These are phyloP conservation scores for Diophrys sp. DNA, from an alignment of 73 alveolate species.

Conservation along the genomic window DNA sequence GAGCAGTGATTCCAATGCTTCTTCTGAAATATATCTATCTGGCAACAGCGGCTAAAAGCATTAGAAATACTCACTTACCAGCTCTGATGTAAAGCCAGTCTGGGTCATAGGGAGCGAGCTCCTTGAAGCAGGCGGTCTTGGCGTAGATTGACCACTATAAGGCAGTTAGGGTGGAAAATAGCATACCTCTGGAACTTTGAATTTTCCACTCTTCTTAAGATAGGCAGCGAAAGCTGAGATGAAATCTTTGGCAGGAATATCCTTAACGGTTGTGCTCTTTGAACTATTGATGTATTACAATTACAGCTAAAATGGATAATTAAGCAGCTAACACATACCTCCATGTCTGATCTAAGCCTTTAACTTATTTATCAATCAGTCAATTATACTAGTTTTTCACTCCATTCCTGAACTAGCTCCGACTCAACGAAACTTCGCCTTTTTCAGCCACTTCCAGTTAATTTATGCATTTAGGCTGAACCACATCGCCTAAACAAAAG, in stretches of 20 bases:
- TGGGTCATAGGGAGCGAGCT: slow-evolving; percentile 86
- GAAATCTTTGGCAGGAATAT: slow-evolving; percentile 89
- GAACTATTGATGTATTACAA: slow-evolving; percentile 48
- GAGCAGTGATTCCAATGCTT: slow-evolving; percentile 71
- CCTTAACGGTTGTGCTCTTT: slow-evolving; percentile 80
- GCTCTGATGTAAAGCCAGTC: slow-evolving; percentile 98
- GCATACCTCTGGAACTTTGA: slow-evolving; percentile 84
- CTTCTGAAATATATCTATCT: slow-evolving; percentile 87
- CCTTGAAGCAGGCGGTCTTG: slow-evolving; percentile 85
- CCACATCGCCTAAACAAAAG: no score
- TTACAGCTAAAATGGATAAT: no score
- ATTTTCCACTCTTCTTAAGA: slow-evolving; percentile 88
- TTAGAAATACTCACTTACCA: no score
- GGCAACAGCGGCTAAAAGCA: slow-evolving; percentile 95
- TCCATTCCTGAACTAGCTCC: no score
- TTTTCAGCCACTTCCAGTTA: no score
- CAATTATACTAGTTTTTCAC: no score
- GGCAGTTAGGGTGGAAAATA: background rate
- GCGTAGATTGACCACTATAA: slow-evolving; percentile 85
- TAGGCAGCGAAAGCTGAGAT: slow-evolving; percentile 85
- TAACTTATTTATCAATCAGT: no score
- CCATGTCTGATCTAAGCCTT: no score
- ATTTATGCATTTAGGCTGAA: no score
- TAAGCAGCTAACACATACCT: no score
- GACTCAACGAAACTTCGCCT: no score